Evolutionary conservation across 495 filamentous ascomycete species (phyloP).

Genomic region (Ramalina intermedia): DNA sequence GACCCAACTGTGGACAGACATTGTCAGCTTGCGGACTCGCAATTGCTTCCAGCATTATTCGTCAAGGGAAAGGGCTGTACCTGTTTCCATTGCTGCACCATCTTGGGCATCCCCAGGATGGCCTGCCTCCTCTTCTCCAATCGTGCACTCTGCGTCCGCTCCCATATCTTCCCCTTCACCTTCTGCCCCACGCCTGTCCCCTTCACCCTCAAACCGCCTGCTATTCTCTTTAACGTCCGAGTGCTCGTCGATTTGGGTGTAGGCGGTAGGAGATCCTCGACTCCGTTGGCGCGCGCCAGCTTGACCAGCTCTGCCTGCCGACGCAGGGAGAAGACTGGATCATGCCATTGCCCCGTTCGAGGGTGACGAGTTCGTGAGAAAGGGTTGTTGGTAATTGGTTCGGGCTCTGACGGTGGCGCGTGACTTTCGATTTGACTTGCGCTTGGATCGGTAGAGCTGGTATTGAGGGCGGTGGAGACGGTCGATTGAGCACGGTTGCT

Average conservation of each 20-base stretch:
- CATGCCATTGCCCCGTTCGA: constrained; percentile 59
- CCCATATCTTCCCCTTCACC: constrained; percentile 89
- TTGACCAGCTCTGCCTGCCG: constrained; percentile 88
- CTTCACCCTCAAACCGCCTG: constrained; percentile 66
- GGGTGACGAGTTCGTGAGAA: constrained; percentile 61
- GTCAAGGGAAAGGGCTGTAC: constrained; percentile 31
- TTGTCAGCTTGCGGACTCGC: constrained; percentile 11
- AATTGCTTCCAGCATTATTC: background rate
- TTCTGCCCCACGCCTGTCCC: constrained; percentile 83
- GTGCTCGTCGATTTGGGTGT: constrained; percentile 61
- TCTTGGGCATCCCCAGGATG: constrained; percentile 84
- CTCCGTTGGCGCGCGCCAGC: constrained; percentile 61
- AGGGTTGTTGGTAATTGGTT: constrained; percentile 42
- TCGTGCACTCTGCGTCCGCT: constrained; percentile 68
- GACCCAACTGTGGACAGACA: constrained; percentile 49
- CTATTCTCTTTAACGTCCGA: constrained; percentile 47
- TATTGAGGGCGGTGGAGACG: constrained; percentile 18
- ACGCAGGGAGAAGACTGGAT: constrained; percentile 66
- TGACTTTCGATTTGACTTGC: constrained; percentile 8
- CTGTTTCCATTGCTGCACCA: constrained; percentile 88
- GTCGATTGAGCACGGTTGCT: constrained; percentile 27
- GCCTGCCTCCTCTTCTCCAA: constrained; percentile 80
- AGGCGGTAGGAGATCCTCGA: constrained; percentile 70
- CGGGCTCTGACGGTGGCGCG: constrained; percentile 18
- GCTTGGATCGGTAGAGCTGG: constrained; percentile 19